Conservation (phyloP, 2,329 filamentous ascomycete species). For the Colletotrichum tabaci region DNA sequence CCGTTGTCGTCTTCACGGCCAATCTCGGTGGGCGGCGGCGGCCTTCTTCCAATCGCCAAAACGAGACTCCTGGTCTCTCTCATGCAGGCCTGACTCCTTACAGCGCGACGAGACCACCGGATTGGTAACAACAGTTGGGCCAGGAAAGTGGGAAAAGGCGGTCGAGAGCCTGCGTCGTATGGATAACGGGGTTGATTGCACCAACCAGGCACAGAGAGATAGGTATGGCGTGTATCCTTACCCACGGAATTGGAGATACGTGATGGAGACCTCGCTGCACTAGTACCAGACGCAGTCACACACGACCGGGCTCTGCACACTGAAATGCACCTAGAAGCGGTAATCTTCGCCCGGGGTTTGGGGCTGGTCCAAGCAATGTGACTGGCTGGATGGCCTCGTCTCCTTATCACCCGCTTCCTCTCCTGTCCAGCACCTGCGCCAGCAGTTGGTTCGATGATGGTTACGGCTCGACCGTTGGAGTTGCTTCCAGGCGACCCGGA, state of each 20-base stretch:
- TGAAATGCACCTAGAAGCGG: neutral
- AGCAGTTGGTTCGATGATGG: neutral
- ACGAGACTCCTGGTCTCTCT: conserved; percentile 13
- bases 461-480: conserved; percentile 11
- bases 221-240: neutral
- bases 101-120: conserved; percentile 2
- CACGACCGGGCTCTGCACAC: neutral
- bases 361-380: neutral
- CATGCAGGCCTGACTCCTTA: conserved; percentile 18
- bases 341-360: neutral
- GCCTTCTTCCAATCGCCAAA: neutral
- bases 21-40: neutral
- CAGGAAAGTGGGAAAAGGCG: neutral
- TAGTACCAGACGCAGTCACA: neutral
- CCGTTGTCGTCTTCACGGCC: neutral
- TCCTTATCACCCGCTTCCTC: conserved; percentile 20
- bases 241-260: neutral
- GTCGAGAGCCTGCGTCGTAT: conserved; percentile 11
- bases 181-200: conserved; percentile 4
- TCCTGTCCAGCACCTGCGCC: conserved; percentile 9
- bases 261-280: neutral
- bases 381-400: conserved; percentile 21
- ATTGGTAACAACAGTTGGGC: neutral
- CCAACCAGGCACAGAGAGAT: neutral
- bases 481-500: conserved; percentile 17